Evolutionary conservation across 768 basidiomycete species (phyloP).

Genomic region (Hemileccinum impolitum): DNA sequence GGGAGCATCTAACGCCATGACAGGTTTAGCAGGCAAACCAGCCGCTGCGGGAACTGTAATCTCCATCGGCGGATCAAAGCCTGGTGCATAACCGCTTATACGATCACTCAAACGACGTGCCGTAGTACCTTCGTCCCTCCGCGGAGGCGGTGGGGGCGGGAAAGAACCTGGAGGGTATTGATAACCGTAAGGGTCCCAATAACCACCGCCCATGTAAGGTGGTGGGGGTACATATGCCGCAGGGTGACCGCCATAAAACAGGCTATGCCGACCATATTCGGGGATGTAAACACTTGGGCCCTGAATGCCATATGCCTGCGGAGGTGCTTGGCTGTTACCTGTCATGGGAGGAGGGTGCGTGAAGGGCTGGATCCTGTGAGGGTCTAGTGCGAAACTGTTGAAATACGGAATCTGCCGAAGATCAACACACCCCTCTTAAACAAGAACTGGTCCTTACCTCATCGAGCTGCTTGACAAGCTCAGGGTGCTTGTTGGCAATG

Average conservation of each 20-base stretch:
- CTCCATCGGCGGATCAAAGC: conserved; percentile 39
- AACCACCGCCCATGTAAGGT: conserved; percentile 37
- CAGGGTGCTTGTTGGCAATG: conserved; percentile 90
- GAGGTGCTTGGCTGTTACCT: conserved; percentile 73
- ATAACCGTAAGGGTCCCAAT: conserved; percentile 47
- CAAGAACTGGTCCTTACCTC: conserved; percentile 53
- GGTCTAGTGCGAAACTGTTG: conserved; percentile 96
- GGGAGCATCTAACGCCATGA: conserved; percentile 52
- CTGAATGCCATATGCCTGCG: conserved; percentile 82
- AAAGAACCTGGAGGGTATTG: conserved; percentile 38
- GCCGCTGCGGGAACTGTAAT: conserved; percentile 57
- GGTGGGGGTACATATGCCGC: conserved; percentile 34
- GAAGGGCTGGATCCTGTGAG: conserved; percentile 86
- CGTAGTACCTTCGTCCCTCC: conserved; percentile 57
- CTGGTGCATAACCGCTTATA: conserved; percentile 70
- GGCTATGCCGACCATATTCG: conserved; percentile 39
- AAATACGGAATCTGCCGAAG: conserved; percentile 72
- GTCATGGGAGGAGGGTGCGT: conserved; percentile 67
- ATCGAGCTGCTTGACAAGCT: conserved; percentile 78
- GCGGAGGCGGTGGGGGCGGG: conserved; percentile 36
- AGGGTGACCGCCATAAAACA: conserved; percentile 39
- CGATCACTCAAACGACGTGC: conserved; percentile 74
- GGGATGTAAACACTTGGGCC: conserved; percentile 51
- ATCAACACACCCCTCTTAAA: conserved; percentile 13
- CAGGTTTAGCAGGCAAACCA: conserved; percentile 78